phyloP scores from a whole-genome alignment of 768 basidiomycete species.

The Aureoboletus auriporus region DNA sequence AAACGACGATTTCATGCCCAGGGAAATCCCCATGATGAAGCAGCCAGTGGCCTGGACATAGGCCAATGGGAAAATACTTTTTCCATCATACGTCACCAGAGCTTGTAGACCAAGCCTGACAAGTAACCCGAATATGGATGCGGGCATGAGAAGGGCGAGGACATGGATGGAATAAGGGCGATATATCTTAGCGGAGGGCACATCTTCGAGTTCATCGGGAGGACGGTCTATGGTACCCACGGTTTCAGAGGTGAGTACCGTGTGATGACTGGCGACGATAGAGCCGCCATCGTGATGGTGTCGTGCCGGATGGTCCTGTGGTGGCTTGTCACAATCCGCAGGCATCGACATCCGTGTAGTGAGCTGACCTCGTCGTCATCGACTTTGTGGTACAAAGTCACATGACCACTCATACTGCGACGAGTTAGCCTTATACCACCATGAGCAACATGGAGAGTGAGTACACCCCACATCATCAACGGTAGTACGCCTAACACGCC shows the following conservation, averaged over 20 bases:
- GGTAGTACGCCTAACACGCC: slow-evolving; percentile 1
- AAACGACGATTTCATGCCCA: slow-evolving; percentile 69
- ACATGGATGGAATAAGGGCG: slow-evolving; percentile 60
- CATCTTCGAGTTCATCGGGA: slow-evolving; percentile 29
- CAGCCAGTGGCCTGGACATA: slow-evolving; percentile 90
- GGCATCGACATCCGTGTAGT: no score
- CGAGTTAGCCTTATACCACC: background rate
- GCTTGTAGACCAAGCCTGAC: slow-evolving; percentile 76
- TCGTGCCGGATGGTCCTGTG: background rate
- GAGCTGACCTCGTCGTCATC: no score
- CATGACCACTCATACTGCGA: background rate
- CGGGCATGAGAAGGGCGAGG: slow-evolving; percentile 69
- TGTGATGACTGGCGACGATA: slow-evolving; percentile 32
- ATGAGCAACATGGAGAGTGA: slow-evolving; percentile 91
- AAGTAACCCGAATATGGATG: slow-evolving; percentile 82
- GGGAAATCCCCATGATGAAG: slow-evolving; percentile 81
- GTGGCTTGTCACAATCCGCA: background rate
- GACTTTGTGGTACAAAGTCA: background rate
- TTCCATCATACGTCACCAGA: slow-evolving; percentile 68
- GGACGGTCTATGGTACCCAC: slow-evolving; percentile 41
- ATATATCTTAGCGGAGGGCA: slow-evolving; percentile 36
- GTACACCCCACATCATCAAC: slow-evolving; percentile 24
- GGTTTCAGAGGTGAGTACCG: slow-evolving; percentile 34
- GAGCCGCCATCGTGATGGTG: slow-evolving; percentile 29
- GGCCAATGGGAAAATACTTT: slow-evolving; percentile 74